Percentiles rank a stretch among this genome's conserved stretches.
Conservation (phyloP, 164 flowering plant genomes). For the Macadamia integrifolia region DNA sequence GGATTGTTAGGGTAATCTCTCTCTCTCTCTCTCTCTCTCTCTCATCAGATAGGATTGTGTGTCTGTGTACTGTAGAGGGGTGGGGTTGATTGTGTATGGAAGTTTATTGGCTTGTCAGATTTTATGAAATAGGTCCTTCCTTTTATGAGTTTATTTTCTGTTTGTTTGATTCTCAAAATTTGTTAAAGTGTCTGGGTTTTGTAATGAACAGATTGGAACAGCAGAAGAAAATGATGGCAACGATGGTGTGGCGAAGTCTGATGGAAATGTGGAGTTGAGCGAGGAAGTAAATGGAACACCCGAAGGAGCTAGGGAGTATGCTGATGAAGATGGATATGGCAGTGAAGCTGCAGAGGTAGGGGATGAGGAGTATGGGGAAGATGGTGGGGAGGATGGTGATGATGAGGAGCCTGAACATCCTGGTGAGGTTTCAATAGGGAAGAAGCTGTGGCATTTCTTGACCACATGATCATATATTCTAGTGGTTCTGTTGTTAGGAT, state of each 20-base stretch:
- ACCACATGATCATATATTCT: constrained; percentile 40
- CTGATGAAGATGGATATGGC: constrained; percentile 33
- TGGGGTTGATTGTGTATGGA: no score
- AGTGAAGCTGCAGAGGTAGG: constrained; percentile 24
- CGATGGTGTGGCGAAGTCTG: constrained; percentile 18
- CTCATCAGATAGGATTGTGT: no score
- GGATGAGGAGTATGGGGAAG: constrained; percentile 27
- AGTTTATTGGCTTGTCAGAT: no score
- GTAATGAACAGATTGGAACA: constrained; percentile 30
- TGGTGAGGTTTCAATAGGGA: constrained; percentile 57
- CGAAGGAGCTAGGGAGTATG: constrained; percentile 20
- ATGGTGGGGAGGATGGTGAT: constrained; percentile 29
- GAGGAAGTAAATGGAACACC: constrained; percentile 37
- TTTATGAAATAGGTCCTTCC: no score
- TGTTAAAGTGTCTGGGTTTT: neutral
- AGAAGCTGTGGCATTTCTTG: constrained; percentile 78
- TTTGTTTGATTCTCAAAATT: neutral
- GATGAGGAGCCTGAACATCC: constrained; percentile 35
- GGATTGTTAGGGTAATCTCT: constrained; percentile 35
- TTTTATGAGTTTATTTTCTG: no score
- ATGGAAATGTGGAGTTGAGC: constrained; percentile 24
- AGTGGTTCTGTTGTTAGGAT: constrained; percentile 7
- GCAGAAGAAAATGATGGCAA: constrained; percentile 19
- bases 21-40: neutral
- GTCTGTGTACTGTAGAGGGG: no score